These are phyloP conservation scores for Colletotrichum kahawae DNA, from an alignment of 2,329 filamentous ascomycete species.

Conservation along the genomic window DNA sequence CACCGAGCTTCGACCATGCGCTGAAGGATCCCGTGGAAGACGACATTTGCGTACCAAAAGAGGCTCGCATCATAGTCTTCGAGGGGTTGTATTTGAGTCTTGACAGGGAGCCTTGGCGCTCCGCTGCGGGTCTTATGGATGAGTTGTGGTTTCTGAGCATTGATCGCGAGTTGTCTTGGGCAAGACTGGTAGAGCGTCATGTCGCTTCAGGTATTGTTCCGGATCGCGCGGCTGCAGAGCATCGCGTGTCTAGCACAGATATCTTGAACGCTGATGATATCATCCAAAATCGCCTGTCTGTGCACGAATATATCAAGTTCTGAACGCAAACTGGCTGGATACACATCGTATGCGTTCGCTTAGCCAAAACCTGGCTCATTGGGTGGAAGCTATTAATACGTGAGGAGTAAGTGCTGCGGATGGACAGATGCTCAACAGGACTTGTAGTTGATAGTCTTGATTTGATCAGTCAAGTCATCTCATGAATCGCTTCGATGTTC, in stretches of 20 bases:
- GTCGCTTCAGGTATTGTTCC: neutral
- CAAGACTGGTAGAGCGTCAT: neutral
- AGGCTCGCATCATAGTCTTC: neutral
- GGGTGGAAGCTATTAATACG: neutral
- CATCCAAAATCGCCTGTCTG: neutral
- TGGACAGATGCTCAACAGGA: neutral
- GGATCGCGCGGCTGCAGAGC: neutral
- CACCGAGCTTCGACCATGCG: neutral
- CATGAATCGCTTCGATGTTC: neutral
- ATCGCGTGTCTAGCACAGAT: neutral
- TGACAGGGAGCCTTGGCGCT: neutral
- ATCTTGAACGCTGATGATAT: neutral
- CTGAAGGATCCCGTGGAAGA: neutral
- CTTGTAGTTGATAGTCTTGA: neutral
- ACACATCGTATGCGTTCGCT: neutral
- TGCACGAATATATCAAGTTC: neutral
- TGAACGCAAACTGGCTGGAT: neutral
- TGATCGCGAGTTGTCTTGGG: neutral
- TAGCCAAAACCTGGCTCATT: rapidly evolving
- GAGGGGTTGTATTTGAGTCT: neutral
- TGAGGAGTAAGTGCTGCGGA: neutral
- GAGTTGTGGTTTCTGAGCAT: neutral
- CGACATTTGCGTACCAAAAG: neutral
- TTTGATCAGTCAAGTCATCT: neutral
- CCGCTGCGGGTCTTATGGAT: neutral